phyloP scores from a whole-genome alignment of 805 yeast genomes.

The Torulaspora quercuum region DNA sequence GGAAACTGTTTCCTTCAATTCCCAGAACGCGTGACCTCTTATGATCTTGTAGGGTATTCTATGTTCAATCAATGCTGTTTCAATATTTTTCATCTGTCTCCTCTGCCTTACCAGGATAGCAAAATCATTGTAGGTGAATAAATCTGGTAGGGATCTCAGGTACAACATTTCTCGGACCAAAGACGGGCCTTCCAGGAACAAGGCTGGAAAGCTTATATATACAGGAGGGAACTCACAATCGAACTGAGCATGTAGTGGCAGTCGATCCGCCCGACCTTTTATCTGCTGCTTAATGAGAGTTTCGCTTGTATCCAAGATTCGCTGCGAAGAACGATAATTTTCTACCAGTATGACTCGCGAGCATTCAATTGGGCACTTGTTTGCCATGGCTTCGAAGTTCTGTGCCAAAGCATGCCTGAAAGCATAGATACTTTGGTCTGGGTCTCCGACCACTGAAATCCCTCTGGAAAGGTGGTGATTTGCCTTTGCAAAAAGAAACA shows the following conservation, averaged over 20 bases:
- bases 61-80: slow-evolving; percentile 52
- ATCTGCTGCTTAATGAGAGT: slow-evolving; percentile 58
- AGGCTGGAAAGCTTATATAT: slow-evolving; percentile 39
- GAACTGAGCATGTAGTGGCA: slow-evolving; percentile 47
- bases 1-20: slow-evolving; percentile 59
- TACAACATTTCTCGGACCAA: slow-evolving; percentile 54
- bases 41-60: slow-evolving; percentile 64
- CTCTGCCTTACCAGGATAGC: slow-evolving; percentile 70
- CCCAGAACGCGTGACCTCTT: slow-evolving; percentile 80
- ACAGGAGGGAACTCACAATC: slow-evolving; percentile 46
- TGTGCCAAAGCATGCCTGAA: slow-evolving; percentile 75
- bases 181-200: slow-evolving; percentile 54
- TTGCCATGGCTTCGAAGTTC: slow-evolving; percentile 59
- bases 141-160: slow-evolving; percentile 44
- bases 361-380: slow-evolving; percentile 36
- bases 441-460: slow-evolving; percentile 91
- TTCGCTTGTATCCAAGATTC: slow-evolving; percentile 63
- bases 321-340: slow-evolving; percentile 78
- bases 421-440: slow-evolving; percentile 91
- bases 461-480: slow-evolving; percentile 44
- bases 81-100: slow-evolving; percentile 58
- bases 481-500: slow-evolving; percentile 49
- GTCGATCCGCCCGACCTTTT: slow-evolving; percentile 40
- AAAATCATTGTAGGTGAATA: slow-evolving; percentile 55
- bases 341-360: slow-evolving; percentile 48